Conservation (phyloP, 805 yeast genomes). For the Kodamaea sagamina region DNA sequence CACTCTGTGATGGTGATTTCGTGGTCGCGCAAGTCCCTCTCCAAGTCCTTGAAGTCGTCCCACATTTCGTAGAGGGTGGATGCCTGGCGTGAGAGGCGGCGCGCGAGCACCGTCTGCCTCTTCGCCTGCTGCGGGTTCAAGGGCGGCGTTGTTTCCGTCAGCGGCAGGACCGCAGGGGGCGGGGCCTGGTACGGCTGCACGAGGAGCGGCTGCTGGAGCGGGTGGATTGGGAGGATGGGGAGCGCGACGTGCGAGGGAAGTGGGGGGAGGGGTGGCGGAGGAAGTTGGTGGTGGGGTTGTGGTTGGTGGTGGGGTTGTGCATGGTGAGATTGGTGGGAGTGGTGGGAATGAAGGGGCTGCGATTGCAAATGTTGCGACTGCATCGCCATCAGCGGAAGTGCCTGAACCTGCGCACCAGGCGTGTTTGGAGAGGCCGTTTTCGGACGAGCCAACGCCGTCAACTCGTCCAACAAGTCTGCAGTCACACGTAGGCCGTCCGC, state of each 20-base stretch:
- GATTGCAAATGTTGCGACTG: no score
- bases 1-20: constrained; percentile 31
- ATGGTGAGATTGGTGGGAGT: neutral
- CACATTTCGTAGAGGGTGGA: constrained; percentile 33
- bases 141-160: constrained; percentile 8
- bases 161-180: neutral
- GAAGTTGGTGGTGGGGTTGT: neutral
- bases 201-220: constrained; percentile 3
- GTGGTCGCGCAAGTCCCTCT: constrained; percentile 24
- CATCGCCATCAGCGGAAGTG: neutral
- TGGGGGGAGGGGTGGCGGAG: constrained; percentile 1
- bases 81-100: constrained; percentile 32
- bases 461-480: constrained; percentile 20
- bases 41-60: constrained; percentile 35
- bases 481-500: constrained; percentile 20
- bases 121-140: constrained; percentile 13
- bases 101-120: constrained; percentile 22
- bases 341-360: neutral
- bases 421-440: neutral
- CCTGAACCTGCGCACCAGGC: no score
- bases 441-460: constrained; percentile 9
- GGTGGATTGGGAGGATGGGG: neutral
- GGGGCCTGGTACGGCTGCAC: constrained; percentile 7
- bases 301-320: neutral
- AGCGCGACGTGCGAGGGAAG: neutral